A percentile compares a stretch with the other conserved stretches of the same genome.
phyloP scores from a whole-genome alignment of 2,329 filamentous ascomycete species.

The Colletotrichum sidae region DNA sequence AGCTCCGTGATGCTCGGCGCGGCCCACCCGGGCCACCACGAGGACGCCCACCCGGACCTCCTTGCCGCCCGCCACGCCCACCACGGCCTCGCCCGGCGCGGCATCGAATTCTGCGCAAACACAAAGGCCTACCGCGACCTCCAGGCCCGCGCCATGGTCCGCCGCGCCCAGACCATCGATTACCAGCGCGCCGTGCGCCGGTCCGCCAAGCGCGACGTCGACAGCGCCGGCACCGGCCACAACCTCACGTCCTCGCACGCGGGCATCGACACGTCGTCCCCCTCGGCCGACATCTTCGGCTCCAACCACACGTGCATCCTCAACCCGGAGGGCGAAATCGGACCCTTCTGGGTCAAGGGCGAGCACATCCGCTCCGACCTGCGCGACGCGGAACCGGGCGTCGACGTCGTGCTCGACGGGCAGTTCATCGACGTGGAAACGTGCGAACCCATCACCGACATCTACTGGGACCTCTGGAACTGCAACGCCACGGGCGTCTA shows the following conservation, averaged over 20 bases:
- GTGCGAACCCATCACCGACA: conserved; percentile 33
- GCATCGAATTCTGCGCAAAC: conserved; percentile 17
- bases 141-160: conserved; percentile 24
- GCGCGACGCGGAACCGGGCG: conserved; percentile 24
- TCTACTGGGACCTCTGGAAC: conserved; percentile 40
- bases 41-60: conserved; percentile 18
- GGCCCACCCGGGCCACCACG: conserved; percentile 25
- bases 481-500: conserved; percentile 55
- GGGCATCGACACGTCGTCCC: conserved; percentile 18
- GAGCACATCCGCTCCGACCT: conserved; percentile 32
- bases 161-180: conserved; percentile 20
- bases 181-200: conserved; percentile 25
- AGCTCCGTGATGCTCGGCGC: conserved; percentile 21
- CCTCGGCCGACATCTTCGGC: conserved; percentile 44
- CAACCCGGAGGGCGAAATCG: conserved; percentile 58
- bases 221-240: conserved; percentile 15
- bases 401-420: conserved; percentile 28
- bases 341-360: conserved; percentile 54
- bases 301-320: conserved; percentile 56
- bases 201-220: conserved; percentile 23
- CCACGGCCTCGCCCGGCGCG: conserved; percentile 26
- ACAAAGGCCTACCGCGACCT: conserved; percentile 21
- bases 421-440: conserved; percentile 34
- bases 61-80: conserved; percentile 23
- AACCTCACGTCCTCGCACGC: conserved; percentile 14